Evolutionary conservation across 1,284 basidiomycete genomes (phyloP), one percentile per base, ranked within the genome.

Genomic region (Malassezia globosa): DNA sequence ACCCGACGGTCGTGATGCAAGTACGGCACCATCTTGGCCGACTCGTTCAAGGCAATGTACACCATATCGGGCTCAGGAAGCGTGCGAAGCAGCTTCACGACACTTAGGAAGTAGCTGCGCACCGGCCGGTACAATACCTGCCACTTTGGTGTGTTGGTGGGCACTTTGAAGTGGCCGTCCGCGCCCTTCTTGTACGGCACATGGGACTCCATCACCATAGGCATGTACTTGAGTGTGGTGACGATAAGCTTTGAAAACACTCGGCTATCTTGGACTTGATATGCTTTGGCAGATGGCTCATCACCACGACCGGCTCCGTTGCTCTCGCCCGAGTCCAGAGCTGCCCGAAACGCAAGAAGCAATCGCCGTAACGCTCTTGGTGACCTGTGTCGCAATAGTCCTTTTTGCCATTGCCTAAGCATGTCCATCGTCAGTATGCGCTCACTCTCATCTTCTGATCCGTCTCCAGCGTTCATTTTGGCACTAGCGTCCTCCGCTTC

Each of bases 161-260:
- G 63, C 10, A 86, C 77, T 3, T 80, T 63, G 59, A 61, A 56
- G 44, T 59, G 56, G 40, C 61, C 59, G 3, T 48, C 45, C 39
- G 58, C 55, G 38, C 53, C 51, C 37, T 58, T 82, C 74, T 88
- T 90, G 75, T 81, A 87, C 0, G 92, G 90, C 33, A 85, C 77
- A 66, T 95, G 89, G 64, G 90, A 82, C 48, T 80, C 77, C 10
- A 97, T 78, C 1, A 96, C 80, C 27, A 96, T 79, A 0, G 92
- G 92, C 0, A 88, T 89, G 74, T 87, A 97, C 68, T 82, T 82
- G 42, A 99, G 77, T 0, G 88, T 76, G 1, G 90, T 94, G 11
- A 81, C 79, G 26, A 97, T 77, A 18, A 97, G 78, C 74, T 94
- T 94, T 76, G 84, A 85, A 76, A 92, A 97, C 27, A 69, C 66